phyloP scores from a whole-genome alignment of 345 rosid genomes.

The Passiflora organensis region DNA sequence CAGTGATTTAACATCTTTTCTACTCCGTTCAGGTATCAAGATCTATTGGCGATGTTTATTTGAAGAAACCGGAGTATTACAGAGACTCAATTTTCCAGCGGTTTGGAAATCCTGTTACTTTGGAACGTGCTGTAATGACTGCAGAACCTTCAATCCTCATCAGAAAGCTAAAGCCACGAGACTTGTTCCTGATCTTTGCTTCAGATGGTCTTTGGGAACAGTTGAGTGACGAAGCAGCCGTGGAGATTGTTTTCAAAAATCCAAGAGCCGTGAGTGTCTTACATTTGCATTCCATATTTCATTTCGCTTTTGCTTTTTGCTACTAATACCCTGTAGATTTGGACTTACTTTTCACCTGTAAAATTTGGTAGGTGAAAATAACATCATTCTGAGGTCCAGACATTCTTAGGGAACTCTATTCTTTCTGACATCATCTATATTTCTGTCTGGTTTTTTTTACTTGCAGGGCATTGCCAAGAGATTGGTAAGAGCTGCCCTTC shows the following conservation, averaged over 20 bases:
- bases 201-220: conserved; percentile 99
- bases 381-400: neutral
- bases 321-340: too few relatives aligned
- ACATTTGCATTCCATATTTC: neutral
- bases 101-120: conserved; percentile 63
- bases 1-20: neutral
- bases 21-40: conserved; percentile 67
- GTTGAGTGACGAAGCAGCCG: conserved; percentile 78
- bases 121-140: conserved; percentile 77
- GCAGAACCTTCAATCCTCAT: conserved; percentile 83
- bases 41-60: conserved; percentile 91
- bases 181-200: conserved; percentile 87
- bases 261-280: conserved; percentile 78
- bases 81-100: conserved; percentile 78
- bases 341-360: too few relatives aligned
- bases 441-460: neutral
- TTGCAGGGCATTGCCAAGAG: conserved; percentile 33
- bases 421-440: neutral
- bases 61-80: conserved; percentile 84
- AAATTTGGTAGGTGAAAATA: too few relatives aligned
- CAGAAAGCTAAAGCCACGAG: conserved; percentile 67
- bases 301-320: too few relatives aligned
- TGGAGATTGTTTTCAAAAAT: conserved; percentile 72
- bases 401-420: neutral
- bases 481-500: conserved; percentile 29